These are phyloP conservation scores for Rhododendron henanense DNA, from an alignment of 148 eudicot genomes.

Conservation along the genomic window DNA sequence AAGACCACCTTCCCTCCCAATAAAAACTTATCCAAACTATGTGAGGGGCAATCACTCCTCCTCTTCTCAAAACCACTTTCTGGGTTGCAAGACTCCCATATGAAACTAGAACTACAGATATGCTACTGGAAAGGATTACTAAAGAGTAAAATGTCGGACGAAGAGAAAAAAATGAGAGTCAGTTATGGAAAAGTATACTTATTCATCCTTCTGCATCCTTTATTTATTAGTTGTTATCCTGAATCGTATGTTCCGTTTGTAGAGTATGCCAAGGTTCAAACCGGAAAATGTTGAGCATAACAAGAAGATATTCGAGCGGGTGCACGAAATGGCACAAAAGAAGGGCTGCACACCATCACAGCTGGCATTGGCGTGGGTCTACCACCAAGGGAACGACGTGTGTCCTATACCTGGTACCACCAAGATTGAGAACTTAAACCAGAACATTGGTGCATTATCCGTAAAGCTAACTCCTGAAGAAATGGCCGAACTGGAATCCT, in stretches of 20 bases:
- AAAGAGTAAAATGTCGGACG: no score
- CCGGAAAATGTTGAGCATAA: background rate
- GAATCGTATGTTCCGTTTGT: background rate
- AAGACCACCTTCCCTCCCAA: background rate
- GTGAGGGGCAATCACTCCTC: background rate
- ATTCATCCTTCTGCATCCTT: background rate
- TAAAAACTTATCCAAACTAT: background rate
- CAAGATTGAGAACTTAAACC: conserved; percentile 8
- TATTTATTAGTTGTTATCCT: background rate
- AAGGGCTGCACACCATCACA: conserved; percentile 7
- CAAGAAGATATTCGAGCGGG: background rate
- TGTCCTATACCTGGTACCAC: conserved; percentile 10
- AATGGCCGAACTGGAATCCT: conserved; percentile 3
- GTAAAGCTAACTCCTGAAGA: conserved; percentile 3
- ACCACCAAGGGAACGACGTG: background rate
- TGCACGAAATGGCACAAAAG: background rate
- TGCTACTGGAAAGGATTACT: no score
- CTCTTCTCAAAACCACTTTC: background rate
- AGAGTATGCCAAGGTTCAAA: conserved; percentile 1
- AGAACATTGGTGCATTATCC: background rate
- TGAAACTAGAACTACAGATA: background rate
- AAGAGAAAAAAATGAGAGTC: no score
- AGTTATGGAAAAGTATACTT: no score
- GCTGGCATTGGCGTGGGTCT: conserved; percentile 2
- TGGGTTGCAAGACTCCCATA: background rate